phyloP scores from a whole-genome alignment of 176 grass and related monocot species.

The Musa beccarii region DNA sequence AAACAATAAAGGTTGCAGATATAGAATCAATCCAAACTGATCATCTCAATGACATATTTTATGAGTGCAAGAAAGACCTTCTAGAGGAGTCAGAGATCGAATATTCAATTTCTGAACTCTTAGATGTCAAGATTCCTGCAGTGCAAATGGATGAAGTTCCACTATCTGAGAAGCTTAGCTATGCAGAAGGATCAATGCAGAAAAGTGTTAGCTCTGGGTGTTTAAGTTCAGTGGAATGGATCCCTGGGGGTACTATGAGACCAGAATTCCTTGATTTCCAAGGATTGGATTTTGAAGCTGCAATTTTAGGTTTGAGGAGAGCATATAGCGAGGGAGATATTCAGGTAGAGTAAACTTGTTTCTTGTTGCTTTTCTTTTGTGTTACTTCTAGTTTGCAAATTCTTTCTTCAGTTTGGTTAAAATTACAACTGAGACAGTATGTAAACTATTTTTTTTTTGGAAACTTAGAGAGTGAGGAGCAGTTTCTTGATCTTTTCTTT shows the following conservation, averaged over 20 bases:
- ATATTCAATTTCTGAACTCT: conserved; percentile 70
- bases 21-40: conserved; percentile 46
- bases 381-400: conserved; percentile 21
- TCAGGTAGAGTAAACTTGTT: conserved; percentile 41
- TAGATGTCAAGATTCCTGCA: conserved; percentile 83
- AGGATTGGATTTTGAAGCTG: conserved; percentile 67
- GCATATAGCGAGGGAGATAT: conserved; percentile 96
- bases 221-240: conserved; percentile 64
- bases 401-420: neutral
- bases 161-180: conserved; percentile 19
- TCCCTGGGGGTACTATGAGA: conserved; percentile 35
- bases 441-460: neutral
- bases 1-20: conserved; percentile 36
- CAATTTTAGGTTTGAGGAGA: conserved; percentile 64
- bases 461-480: too few species aligned
- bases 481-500: too few species aligned
- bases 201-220: conserved; percentile 88
- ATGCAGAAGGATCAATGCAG: conserved; percentile 62
- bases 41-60: conserved; percentile 54
- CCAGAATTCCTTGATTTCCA: conserved; percentile 85
- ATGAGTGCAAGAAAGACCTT: conserved; percentile 79
- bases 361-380: conserved; percentile 17
- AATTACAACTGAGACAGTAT: neutral
- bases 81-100: conserved; percentile 75
- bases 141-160: conserved; percentile 53